phyloP scores from a whole-genome alignment of 257 asterid species.

The Ilex asprella region DNA sequence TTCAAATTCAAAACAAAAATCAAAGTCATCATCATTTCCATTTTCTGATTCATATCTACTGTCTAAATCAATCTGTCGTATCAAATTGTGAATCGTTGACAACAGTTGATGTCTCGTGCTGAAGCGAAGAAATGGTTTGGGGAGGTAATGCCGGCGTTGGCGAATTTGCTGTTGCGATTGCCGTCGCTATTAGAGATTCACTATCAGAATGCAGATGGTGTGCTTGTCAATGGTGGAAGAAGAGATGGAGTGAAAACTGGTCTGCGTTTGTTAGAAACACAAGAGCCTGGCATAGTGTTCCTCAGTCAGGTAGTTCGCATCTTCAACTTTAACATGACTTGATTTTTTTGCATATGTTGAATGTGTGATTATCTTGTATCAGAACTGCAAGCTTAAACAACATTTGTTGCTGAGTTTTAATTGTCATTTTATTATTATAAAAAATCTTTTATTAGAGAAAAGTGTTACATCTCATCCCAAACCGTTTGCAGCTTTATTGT shows the following conservation, averaged over 20 bases:
- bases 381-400: no score
- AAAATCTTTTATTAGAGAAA: no score
- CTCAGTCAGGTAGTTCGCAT: constrained; percentile 54
- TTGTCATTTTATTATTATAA: no score
- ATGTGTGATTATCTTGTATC: no score
- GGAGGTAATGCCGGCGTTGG: constrained; percentile 62
- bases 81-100: not conserved
- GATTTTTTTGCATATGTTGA: no score
- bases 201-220: constrained; percentile 37
- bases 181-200: constrained; percentile 68
- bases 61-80: not conserved
- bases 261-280: constrained; percentile 65
- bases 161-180: constrained; percentile 53
- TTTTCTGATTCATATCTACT: not conserved
- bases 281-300: constrained; percentile 62
- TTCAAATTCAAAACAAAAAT: no score
- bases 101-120: constrained; percentile 53
- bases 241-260: constrained; percentile 33
- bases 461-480: no score
- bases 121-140: constrained; percentile 60
- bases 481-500: no score
- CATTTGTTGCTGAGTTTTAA: no score
- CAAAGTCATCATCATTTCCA: not conserved
- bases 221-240: constrained; percentile 3
- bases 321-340: no score